Percentiles rank a stretch among this genome's conserved stretches.
Conservation (phyloP, 2,329 filamentous ascomycete species). For the Magnaporthiopsis incrustans region DNA sequence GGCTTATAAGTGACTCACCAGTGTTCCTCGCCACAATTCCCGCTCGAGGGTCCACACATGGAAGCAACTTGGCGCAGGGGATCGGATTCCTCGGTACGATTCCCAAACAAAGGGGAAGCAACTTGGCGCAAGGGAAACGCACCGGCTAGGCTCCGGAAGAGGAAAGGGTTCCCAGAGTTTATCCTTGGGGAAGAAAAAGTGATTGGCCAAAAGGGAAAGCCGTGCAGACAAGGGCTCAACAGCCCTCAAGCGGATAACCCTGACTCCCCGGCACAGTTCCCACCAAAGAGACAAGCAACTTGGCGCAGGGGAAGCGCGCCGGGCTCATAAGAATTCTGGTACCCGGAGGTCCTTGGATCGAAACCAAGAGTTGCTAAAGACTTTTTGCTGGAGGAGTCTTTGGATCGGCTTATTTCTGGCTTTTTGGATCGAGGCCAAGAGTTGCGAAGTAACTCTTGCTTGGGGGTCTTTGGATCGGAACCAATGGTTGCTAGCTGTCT, state of each 20-base stretch:
- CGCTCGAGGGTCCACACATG: no score
- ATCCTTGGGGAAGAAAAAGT: no score
- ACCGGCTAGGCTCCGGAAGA: no score
- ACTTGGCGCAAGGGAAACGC: background rate
- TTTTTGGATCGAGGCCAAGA: slow-evolving; percentile 13
- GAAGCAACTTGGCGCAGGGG: background rate
- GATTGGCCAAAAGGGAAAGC: no score
- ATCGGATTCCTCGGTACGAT: no score
- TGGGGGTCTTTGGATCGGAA: slow-evolving; percentile 14
- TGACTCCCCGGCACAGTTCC: background rate
- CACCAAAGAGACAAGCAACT: background rate
- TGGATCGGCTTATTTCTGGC: no score
- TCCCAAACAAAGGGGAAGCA: no score
- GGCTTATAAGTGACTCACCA: no score
- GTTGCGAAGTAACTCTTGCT: background rate
- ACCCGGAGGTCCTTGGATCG: slow-evolving; percentile 21
- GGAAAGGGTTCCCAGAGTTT: no score
- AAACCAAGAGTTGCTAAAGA: slow-evolving; percentile 8
- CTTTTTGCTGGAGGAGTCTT: background rate
- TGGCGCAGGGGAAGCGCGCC: slow-evolving; percentile 14
- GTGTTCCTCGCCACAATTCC: no score
- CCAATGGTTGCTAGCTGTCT: slow-evolving; percentile 3
- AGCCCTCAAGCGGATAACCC: no score
- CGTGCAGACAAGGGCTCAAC: no score
- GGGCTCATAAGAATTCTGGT: slow-evolving; percentile 18